Percentiles rank a stretch among this genome's conserved stretches.
Conservation (phyloP, 2,329 filamentous ascomycete species). For the Colletotrichum chlorophyti region DNA sequence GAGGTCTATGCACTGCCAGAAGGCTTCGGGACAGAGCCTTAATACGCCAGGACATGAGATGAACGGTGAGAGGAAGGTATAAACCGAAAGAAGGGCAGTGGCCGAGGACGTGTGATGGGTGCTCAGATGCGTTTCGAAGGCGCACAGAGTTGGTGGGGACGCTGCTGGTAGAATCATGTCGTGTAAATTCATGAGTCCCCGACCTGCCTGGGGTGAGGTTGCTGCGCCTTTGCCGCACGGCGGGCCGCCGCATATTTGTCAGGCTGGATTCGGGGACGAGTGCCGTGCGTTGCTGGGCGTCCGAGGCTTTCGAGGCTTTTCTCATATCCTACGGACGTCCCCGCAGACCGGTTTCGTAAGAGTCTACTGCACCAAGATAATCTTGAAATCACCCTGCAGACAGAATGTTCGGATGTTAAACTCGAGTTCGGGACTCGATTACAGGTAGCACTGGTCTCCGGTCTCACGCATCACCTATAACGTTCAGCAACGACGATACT, state of each 20-base stretch:
- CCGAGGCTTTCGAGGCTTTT: too few species aligned
- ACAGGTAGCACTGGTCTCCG: too few species aligned
- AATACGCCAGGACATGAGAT: constrained; percentile 6
- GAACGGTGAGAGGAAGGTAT: neutral
- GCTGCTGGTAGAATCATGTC: too few species aligned
- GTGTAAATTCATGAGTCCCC: too few species aligned
- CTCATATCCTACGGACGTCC: neutral
- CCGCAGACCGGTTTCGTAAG: neutral
- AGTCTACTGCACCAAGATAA: neutral
- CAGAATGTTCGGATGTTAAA: neutral
- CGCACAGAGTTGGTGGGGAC: neutral
- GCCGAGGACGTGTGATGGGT: constrained; percentile 5
- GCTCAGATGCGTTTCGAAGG: neutral
- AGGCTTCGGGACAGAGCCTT: neutral
- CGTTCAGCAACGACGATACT: too few species aligned
- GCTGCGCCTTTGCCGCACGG: constrained; percentile 6
- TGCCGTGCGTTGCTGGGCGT: neutral
- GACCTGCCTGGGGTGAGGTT: too few species aligned
- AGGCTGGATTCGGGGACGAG: neutral
- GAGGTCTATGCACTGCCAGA: too few species aligned
- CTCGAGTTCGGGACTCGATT: too few species aligned
- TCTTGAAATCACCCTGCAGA: too few species aligned
- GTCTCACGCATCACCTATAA: too few species aligned
- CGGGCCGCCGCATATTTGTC: constrained; percentile 1
- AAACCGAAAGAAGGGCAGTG: too few species aligned